Conservation (phyloP, 129 eudicot species). For the Chrysanthemum makinoi region DNA sequence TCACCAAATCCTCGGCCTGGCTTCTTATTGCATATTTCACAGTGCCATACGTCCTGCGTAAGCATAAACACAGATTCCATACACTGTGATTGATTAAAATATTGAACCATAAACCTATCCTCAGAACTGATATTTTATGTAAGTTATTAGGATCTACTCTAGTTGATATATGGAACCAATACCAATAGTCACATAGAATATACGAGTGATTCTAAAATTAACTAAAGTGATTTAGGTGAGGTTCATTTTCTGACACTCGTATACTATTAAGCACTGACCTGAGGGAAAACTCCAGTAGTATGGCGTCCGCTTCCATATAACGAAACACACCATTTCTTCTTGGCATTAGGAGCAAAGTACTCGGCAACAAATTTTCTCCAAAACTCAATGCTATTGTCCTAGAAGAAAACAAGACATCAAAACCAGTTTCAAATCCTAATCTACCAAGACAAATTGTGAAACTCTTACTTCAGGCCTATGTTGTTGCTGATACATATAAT, state of each 20-base stretch:
- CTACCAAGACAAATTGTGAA: background rate
- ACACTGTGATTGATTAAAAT: background rate
- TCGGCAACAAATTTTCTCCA: conserved; percentile 94
- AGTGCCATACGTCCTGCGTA: conserved; percentile 27
- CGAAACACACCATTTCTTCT: conserved; percentile 94
- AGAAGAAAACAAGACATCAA: conserved; percentile 9
- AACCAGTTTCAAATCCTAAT: background rate
- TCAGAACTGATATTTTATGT: background rate
- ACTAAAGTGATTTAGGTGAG: background rate
- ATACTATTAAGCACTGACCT: conserved; percentile 6
- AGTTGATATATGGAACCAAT: conserved; percentile 5
- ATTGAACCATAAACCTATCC: background rate
- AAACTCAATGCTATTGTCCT: conserved; percentile 90
- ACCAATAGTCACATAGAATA: background rate
- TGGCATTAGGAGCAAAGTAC: conserved; percentile 83
- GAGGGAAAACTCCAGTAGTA: conserved; percentile 32
- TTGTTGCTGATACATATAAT: conserved; percentile 97
- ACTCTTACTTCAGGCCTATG: conserved; percentile 88
- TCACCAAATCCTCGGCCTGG: conserved; percentile 29
- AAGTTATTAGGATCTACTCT: background rate
- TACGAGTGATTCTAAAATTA: background rate
- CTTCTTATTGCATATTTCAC: conserved; percentile 30
- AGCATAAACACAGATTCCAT: conserved; percentile 1
- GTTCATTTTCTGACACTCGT: background rate
- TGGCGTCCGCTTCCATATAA: conserved; percentile 82